Conservation (phyloP, 2,329 filamentous ascomycete genomes). For the Coniochaeta sp. region DNA sequence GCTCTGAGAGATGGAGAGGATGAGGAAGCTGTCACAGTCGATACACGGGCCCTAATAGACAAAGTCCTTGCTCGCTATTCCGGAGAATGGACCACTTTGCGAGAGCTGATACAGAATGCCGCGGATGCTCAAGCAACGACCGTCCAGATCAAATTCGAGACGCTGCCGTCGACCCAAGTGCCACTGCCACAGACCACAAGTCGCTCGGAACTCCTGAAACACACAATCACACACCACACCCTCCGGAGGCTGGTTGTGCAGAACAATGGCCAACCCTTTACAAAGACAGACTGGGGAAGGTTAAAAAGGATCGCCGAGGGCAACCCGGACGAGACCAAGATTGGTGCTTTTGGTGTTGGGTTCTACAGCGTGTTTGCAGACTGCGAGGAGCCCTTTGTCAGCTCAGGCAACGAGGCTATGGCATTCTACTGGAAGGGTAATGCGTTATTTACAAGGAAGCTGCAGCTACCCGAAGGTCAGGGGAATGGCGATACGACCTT, state of each 20-base stretch:
- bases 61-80: constrained; percentile 96
- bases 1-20: constrained; percentile 81
- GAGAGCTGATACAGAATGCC: constrained; percentile 97
- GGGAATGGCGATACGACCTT: constrained; percentile 75
- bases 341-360: constrained; percentile 94
- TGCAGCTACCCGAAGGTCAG: constrained; percentile 63
- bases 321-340: constrained; percentile 98
- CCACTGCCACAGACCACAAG: constrained; percentile 61
- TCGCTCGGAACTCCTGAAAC: constrained; percentile 67
- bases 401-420: constrained; percentile 87
- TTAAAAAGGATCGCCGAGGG: constrained; percentile 97
- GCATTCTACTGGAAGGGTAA: constrained; percentile 99
- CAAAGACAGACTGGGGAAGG: constrained; percentile 83
- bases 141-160: constrained; percentile 89
- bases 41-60: constrained; percentile 92
- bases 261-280: constrained; percentile 86
- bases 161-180: constrained; percentile 70
- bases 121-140: constrained; percentile 88
- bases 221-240: constrained; percentile 78
- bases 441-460: constrained; percentile 83
- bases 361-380: constrained; percentile 99
- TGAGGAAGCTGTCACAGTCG: constrained; percentile 96
- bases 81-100: constrained; percentile 83
- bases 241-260: constrained; percentile 80
- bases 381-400: constrained; percentile 95